phyloP scores from a whole-genome alignment of 2,329 filamentous ascomycete species.

The Paramyrothecium sp. region DNA sequence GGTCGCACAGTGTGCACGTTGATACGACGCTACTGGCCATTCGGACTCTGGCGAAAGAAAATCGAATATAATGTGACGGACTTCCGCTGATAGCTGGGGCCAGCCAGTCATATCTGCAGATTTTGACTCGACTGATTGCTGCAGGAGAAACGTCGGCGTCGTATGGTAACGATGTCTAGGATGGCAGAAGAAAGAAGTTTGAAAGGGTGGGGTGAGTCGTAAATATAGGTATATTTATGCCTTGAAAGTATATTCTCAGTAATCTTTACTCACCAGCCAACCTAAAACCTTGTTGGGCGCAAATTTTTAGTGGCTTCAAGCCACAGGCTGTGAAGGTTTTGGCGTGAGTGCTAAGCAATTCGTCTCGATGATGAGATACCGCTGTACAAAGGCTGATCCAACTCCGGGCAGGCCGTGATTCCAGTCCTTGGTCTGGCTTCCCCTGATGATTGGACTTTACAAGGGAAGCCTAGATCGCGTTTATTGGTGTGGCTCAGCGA shows the following conservation, averaged over 20 bases:
- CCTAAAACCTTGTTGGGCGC: neutral
- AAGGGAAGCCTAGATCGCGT: neutral
- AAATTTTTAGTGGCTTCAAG: neutral
- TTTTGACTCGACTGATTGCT: neutral
- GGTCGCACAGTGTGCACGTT: neutral
- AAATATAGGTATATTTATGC: neutral
- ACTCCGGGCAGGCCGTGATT: neutral
- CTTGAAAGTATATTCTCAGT: neutral
- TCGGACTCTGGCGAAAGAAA: neutral
- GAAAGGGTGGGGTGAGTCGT: neutral
- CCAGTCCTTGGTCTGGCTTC: slow-evolving; percentile 1
- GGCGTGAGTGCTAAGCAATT: too few relatives aligned
- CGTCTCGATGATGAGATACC: too few relatives aligned
- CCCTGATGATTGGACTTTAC: neutral
- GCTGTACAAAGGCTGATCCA: neutral
- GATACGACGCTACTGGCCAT: neutral
- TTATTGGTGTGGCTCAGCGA: neutral
- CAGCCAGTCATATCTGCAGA: neutral
- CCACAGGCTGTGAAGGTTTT: too few relatives aligned
- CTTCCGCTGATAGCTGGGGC: neutral
- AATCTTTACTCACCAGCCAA: neutral
- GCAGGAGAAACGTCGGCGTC: neutral
- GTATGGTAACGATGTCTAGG: neutral
- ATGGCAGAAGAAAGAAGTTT: neutral
- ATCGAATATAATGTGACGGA: neutral